Evolutionary conservation across 208 protist genomes (phyloP), one percentile per base, ranked within the genome.

Genomic region (Leishmania amazonensis): DNA sequence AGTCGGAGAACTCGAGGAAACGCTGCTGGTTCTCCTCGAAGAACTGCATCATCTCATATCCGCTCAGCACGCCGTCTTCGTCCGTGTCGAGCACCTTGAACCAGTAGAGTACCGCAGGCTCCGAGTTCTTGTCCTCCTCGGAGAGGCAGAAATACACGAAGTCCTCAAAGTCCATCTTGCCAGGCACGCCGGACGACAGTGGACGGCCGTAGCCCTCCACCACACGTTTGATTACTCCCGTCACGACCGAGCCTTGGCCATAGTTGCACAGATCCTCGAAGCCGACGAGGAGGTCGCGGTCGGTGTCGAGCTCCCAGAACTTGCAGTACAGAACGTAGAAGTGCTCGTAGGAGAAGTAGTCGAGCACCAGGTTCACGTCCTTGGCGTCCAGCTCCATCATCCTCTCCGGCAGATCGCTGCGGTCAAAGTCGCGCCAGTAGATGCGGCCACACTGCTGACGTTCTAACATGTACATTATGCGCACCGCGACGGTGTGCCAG

Each of bases 271-370:
- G 76, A 74, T 99, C 98, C 67, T 91, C 85, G 74, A 87, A 92
- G 65, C 88, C 91, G 40, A 99, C 88, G 21, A 97, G 87, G 15
- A 96, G 81, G 84, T 99, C 98, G 67, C 98, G 94, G 88, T 99
- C 96, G 2, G 91, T 97, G 84, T 99, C 98, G 13, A 99, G 91
- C 91, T 99, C 98, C 98, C 98, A 99, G 89, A 99, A 99, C 85
- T 98, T 98, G 92, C 98, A 99, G 90, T 99, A 99, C 24, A 99
- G 93, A 21, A 99, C 99, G 91, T 99, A 99, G 81, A 99, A 99
- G 85, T 99, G 98, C 91, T 99, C 98, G 87, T 99, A 99, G 17
- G 94, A 98, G 85, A 99, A 99, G 87, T 98, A 99, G 51, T 92
- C 88, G 2, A 95, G 84, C 38, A 96, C 94, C 40, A 90, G 81